Evolutionary conservation across 306 rosid species (phyloP), one percentile per base, ranked within the genome.

Genomic region (Prunus persica): DNA sequence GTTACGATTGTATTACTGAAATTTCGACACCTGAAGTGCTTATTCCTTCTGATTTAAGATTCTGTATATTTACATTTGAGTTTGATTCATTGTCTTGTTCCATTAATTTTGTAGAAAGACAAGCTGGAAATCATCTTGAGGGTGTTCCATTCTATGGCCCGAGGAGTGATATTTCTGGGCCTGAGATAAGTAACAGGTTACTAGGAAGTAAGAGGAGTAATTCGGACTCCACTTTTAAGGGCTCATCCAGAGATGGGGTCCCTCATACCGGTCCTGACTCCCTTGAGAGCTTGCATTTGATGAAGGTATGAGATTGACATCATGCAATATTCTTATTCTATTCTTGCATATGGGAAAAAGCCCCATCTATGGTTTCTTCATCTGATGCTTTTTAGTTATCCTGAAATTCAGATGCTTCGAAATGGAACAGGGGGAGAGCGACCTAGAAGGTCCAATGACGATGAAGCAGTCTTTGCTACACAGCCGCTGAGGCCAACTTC

Each of bases 111-210:
- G 56, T 86, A 90, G 98, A 90, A 80, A 85, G 90, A 76, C 96
- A 87, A 71, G 88, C 71, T 58, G 88, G 90, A 69, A 86, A 86
- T 82, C 94, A 90, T 86, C 95, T 94, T 0, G 93, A 92, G 85
- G 99, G 96, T 74, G 88, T 95, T 82, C 97, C 99, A 52, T 92
- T 85, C 82, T 92, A 89, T 86, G 88, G 97, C 41, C 87, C 91
- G 0, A 90, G 96, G 79, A 88, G 89, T 77, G 97, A 95, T 61
- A 76, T 86, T 72, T 92, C 97, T 27, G 93, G 87, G 81, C 80
- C 84, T 27, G 96, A 90, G 83, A 86, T 84, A 18, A 84, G 89
- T 71, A 90, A 88, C 68, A 83, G 94, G 78, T 24, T 90, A 69
- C 83, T 81, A n/a, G 93, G 97, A 78, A 90, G 72, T 76, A 94